phyloP scores from a whole-genome alignment of 164 flowering plant genomes.

The Dillenia turbinata region DNA sequence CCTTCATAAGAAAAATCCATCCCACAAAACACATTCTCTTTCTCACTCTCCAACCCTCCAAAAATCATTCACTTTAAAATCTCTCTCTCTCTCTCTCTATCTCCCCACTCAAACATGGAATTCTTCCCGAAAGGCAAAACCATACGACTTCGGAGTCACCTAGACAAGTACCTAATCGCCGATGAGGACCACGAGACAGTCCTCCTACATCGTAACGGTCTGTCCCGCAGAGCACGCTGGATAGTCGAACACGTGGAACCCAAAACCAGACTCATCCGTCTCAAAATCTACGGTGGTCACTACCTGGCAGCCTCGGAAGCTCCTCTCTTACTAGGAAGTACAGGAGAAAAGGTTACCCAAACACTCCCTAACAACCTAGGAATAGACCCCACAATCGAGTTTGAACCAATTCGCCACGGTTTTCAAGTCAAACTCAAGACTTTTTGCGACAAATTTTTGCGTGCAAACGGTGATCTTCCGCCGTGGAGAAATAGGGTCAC shows the following conservation, averaged over 20 bases:
- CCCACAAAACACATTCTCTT: too few species aligned
- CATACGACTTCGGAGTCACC: constrained; percentile 60
- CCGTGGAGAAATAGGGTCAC: constrained; percentile 82
- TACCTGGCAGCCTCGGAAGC: constrained; percentile 52
- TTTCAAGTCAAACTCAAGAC: constrained; percentile 52
- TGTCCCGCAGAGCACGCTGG: constrained; percentile 35
- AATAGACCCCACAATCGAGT: constrained; percentile 27
- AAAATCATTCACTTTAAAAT: too few species aligned
- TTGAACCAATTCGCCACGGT: constrained; percentile 73
- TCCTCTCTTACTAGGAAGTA: constrained; percentile 53
- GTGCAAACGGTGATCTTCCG: constrained; percentile 71
- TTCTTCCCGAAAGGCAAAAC: constrained; percentile 36
- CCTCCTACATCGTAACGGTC: constrained; percentile 44
- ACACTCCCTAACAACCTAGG: constrained; percentile 7
- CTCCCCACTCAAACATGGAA: constrained; percentile 29
- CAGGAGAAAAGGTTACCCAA: constrained; percentile 51
- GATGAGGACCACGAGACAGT: constrained; percentile 47
- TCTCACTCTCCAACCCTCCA: too few species aligned
- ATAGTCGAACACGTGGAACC: constrained; percentile 32
- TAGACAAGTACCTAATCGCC: constrained; percentile 62
- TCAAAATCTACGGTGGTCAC: constrained; percentile 41
- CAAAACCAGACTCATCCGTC: constrained; percentile 24
- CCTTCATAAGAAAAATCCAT: too few species aligned
- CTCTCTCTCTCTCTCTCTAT: not conserved
- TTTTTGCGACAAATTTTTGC: constrained; percentile 39